These are phyloP conservation scores for Bruguiera parviflora DNA, from an alignment of 345 rosid species.

Conservation along the genomic window DNA sequence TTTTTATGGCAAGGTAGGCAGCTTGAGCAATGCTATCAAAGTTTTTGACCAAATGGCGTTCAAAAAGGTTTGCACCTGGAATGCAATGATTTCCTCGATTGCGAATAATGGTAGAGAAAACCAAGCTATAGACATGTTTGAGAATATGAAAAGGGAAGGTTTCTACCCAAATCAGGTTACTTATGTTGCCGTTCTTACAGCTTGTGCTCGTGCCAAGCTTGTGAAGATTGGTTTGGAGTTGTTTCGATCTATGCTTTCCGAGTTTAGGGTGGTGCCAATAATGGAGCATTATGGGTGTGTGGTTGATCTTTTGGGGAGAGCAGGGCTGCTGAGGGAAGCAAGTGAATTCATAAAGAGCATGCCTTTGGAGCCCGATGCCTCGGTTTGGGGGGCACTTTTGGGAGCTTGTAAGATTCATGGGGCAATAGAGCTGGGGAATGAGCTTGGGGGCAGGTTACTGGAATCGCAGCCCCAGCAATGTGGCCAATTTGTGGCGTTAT, in stretches of 20 bases:
- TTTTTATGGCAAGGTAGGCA: constrained; percentile 62
- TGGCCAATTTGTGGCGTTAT: constrained; percentile 51
- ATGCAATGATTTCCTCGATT: constrained; percentile 60
- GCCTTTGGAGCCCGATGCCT: constrained; percentile 63
- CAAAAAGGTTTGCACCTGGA: constrained; percentile 56
- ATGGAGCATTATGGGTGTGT: constrained; percentile 75
- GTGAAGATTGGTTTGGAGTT: constrained; percentile 46
- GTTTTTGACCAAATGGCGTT: constrained; percentile 34
- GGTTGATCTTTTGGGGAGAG: constrained; percentile 78
- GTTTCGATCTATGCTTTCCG: constrained; percentile 36
- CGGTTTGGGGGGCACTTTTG: constrained; percentile 62
- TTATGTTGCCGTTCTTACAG: constrained; percentile 54
- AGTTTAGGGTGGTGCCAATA: constrained; percentile 42
- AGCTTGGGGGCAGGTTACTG: constrained; percentile 47
- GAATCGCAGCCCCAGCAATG: constrained; percentile 45
- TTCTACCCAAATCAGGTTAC: constrained; percentile 54
- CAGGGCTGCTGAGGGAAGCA: constrained; percentile 58
- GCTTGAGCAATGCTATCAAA: constrained; percentile 28
- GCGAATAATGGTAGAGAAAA: constrained; percentile 49
- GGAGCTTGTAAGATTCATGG: constrained; percentile 73
- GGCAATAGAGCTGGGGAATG: constrained; percentile 42
- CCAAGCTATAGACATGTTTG: constrained; percentile 53
- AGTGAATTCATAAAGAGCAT: constrained; percentile 40
- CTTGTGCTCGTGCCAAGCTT: constrained; percentile 57
- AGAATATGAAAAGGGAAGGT: constrained; percentile 39